phyloP scores from a whole-genome alignment of 257 asterid genomes.

The Solanum ahanhuiri region DNA sequence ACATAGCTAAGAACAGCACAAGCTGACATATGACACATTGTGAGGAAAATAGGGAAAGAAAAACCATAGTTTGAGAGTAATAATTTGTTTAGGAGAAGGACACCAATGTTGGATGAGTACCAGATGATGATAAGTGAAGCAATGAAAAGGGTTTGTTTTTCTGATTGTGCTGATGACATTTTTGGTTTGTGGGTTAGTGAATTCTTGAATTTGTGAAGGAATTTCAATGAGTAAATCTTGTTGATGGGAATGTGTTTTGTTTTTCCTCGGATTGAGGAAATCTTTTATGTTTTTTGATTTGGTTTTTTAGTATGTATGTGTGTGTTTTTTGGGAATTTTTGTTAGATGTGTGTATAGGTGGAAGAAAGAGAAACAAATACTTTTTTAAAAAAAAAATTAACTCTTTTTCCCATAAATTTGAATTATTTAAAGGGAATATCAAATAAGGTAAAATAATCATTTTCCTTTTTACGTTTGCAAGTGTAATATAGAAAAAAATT shows the following conservation, averaged over 20 bases:
- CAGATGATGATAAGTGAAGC: not conserved
- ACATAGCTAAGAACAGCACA: slow-evolving; percentile 23
- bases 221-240: not conserved
- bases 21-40: slow-evolving; percentile 34
- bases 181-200: not conserved
- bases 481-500: too few species aligned
- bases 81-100: slow-evolving; percentile 22
- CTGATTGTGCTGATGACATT: not conserved
- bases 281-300: not conserved
- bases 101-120: slow-evolving; percentile 32
- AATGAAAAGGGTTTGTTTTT: not conserved
- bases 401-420: not conserved
- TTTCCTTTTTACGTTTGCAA: not conserved
- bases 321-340: not conserved
- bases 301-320: not conserved
- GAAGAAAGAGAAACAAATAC: not conserved
- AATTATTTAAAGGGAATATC: not conserved
- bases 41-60: slow-evolving; percentile 24
- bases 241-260: not conserved
- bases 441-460: not conserved
- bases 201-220: not conserved
- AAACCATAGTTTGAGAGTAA: slow-evolving; percentile 26
- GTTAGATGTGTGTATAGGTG: not conserved
- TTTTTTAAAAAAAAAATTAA: too few species aligned
- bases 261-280: not conserved